Base-by-base conservation (phyloP, 129 eudicot species). In the Flaveria bidentis region DNA sequence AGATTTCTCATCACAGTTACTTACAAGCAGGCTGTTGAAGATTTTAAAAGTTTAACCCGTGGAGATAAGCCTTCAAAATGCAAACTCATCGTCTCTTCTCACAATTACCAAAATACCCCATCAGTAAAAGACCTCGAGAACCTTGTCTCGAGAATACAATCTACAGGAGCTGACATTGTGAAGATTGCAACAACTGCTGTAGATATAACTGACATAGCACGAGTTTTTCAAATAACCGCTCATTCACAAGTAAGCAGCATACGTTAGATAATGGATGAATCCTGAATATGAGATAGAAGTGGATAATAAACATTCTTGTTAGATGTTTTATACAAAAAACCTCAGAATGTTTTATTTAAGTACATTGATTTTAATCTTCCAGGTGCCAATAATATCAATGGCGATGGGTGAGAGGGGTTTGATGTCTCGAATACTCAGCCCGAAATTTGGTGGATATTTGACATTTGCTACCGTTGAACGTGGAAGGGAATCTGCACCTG, bases 351-450 rank as follows among this genome's bases (percentile, higher is more conserved):
- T 57, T 1, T 55, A 4, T 58, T 58, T 10, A 60, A 67, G 11
- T 58, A 9, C 33, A 4, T 22, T 71, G 26, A 57, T 67, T 36
- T 4, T 11, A 71, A 70, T 70, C 82, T 71, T 82, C 22, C 82
- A 94, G 98, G 89, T 94, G 49, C 98, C 97, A 56, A 87, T 94
- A 57, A 94, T 94, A 76, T 97, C 96, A 47, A 80, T 94, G 92
- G 98, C 85, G 51, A 94, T 94, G 98, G 98, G 98, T 7, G 98
- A 94, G 77, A 86, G 82, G 71, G 98, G 97, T 53, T 74, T 94
- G 69, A 85, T 91, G 81, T 88, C 98, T 63, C 83, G 96, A 75
- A 51, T 94, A 79, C 93, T 91, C 68, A 85, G 96, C 75, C 87
- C 97, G 3, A 94, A 94, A 67, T 94, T 86, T 79, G 97, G 98